Evolutionary conservation across 345 rosid genomes (phyloP).

Genomic region (Boechera stricta): DNA sequence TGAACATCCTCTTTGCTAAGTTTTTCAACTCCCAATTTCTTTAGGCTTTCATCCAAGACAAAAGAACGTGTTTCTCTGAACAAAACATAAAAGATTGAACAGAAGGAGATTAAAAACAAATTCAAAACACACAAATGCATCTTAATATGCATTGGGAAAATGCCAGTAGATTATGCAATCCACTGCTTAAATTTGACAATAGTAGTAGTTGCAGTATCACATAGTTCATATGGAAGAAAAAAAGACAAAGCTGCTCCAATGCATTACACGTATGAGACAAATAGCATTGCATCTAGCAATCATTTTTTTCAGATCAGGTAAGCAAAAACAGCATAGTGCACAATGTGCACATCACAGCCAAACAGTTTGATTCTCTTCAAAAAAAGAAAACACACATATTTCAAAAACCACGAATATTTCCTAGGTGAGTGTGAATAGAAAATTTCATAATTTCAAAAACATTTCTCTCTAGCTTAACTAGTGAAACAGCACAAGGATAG

Average conservation of each 20-base stretch:
- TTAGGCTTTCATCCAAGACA: slow-evolving; percentile 86
- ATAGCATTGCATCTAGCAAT: slow-evolving; percentile 1
- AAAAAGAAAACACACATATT: not conserved
- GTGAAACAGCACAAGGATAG: slow-evolving; percentile 1
- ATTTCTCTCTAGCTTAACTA: slow-evolving; percentile 9
- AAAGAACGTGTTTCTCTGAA: slow-evolving; percentile 84
- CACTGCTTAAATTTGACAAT: not conserved
- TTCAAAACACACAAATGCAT: slow-evolving; percentile 34
- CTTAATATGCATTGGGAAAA: not conserved
- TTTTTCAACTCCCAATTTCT: slow-evolving; percentile 92
- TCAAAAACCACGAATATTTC: not conserved
- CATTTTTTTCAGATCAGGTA: slow-evolving; percentile 14
- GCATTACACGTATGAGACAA: slow-evolving; percentile 14
- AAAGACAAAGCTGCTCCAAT: not conserved
- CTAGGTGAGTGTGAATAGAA: not conserved
- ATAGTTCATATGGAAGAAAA: not conserved
- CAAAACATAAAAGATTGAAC: slow-evolving; percentile 20
- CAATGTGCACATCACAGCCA: not conserved
- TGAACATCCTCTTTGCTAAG: slow-evolving; percentile 97
- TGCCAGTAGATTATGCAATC: slow-evolving; percentile 25
- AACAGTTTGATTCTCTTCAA: not conserved
- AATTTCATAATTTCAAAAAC: not conserved
- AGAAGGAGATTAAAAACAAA: slow-evolving; percentile 19
- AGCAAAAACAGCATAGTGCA: not conserved
- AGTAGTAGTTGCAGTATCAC: slow-evolving; percentile 7